phyloP scores from a whole-genome alignment of 2,329 filamentous ascomycete genomes.

The Sporothrix euskadiensis region DNA sequence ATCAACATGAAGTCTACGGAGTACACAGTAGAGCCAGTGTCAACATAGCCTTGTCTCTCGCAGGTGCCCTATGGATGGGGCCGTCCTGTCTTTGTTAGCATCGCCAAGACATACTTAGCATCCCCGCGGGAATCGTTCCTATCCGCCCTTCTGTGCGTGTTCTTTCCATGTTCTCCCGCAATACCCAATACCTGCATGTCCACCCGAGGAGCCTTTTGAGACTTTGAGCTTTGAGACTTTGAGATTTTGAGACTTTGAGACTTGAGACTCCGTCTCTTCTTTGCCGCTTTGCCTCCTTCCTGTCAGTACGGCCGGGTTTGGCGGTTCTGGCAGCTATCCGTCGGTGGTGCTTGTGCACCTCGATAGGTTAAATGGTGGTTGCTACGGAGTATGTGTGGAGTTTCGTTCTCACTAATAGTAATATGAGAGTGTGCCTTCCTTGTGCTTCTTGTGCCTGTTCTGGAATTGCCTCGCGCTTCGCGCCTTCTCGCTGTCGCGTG shows the following conservation, averaged over 20 bases:
- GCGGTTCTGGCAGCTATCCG: slow-evolving; percentile 7
- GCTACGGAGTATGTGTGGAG: neutral
- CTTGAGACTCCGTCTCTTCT: neutral
- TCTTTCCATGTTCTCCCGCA: slow-evolving; percentile 10
- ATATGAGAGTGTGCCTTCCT: neutral
- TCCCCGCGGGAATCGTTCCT: neutral
- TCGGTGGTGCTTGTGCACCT: neutral
- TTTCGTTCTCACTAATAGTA: neutral
- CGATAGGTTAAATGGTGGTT: neutral
- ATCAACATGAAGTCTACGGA: neutral
- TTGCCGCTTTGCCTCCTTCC: neutral
- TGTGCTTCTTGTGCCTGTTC: neutral
- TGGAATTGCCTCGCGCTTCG: slow-evolving; percentile 30
- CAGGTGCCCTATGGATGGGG: neutral
- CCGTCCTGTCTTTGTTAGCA: slow-evolving; percentile 14
- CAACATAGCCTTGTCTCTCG: slow-evolving; percentile 11
- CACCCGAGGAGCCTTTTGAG: neutral
- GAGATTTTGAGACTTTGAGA: too few relatives aligned
- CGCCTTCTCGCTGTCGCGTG: slow-evolving; percentile 32
- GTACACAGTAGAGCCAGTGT: neutral
- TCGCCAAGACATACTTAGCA: slow-evolving; percentile 17
- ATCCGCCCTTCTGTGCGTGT: neutral
- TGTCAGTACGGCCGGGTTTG: neutral
- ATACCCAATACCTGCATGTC: neutral
- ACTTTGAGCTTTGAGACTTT: neutral